These are phyloP conservation scores for Pterocarpus santalinus DNA, from an alignment of 306 rosid species.

Conservation along the genomic window DNA sequence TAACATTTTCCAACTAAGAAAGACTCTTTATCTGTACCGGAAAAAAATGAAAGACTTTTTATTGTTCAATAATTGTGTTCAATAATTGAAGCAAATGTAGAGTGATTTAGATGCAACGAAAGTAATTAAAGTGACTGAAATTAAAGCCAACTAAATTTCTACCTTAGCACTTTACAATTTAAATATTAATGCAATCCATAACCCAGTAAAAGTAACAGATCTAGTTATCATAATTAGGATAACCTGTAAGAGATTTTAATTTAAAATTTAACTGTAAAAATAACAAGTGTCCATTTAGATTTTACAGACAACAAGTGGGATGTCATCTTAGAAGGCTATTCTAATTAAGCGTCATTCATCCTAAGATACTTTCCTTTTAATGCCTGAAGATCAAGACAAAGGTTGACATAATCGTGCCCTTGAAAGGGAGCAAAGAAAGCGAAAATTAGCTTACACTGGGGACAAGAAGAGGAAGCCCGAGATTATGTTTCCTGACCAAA, in stretches of 20 bases:
- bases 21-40: too few relatives aligned
- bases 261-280: not conserved
- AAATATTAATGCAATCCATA: not conserved
- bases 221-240: too few relatives aligned
- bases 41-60: not conserved
- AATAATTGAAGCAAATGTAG: not conserved
- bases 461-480: slow-evolving; percentile 78
- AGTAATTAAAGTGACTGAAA: too few relatives aligned
- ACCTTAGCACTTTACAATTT: too few relatives aligned
- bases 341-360: too few relatives aligned
- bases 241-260: not conserved
- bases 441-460: slow-evolving; percentile 70
- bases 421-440: not conserved
- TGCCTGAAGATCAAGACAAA: not conserved
- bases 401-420: not conserved
- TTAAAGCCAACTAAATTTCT: too few relatives aligned
- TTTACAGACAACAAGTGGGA: not conserved
- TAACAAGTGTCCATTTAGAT: not conserved
- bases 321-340: not conserved
- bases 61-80: not conserved
- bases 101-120: not conserved
- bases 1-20: not conserved
- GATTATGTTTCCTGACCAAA: slow-evolving; percentile 80
- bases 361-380: not conserved
- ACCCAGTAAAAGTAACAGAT: not conserved